Evolutionary conservation across 169 alveolate species (phyloP).

Genomic region (Fabrea salina): DNA sequence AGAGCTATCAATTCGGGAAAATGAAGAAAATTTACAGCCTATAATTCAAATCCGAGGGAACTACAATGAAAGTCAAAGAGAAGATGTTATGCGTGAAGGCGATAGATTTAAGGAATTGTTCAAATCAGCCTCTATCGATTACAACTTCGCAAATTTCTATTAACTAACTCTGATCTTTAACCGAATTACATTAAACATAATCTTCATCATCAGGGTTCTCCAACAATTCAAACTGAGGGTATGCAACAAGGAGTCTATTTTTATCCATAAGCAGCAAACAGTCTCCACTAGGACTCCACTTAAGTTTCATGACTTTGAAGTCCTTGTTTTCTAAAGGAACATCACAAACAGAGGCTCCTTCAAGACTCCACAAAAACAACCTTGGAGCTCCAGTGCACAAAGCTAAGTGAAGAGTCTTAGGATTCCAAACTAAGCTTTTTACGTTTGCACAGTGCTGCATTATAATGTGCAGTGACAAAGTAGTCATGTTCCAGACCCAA

Average conservation of each 20-base stretch:
- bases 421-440: slow-evolving; percentile 51
- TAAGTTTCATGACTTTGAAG: slow-evolving; percentile 47
- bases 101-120: too few relatives aligned
- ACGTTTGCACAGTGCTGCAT: slow-evolving; percentile 50
- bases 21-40: too few relatives aligned
- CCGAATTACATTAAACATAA: slow-evolving; percentile 11
- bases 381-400: slow-evolving; percentile 56
- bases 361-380: slow-evolving; percentile 63
- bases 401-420: slow-evolving; percentile 43
- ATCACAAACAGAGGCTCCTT: slow-evolving; percentile 68
- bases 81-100: too few relatives aligned
- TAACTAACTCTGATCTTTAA: too few relatives aligned
- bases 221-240: slow-evolving; percentile 42
- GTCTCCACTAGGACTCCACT: slow-evolving; percentile 64
- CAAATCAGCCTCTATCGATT: too few relatives aligned
- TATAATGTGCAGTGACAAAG: slow-evolving; percentile 43
- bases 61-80: too few relatives aligned
- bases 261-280: slow-evolving; percentile 48
- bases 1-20: too few relatives aligned
- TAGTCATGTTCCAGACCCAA: slow-evolving; percentile 70
- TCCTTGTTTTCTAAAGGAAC: slow-evolving; percentile 51
- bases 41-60: too few relatives aligned
- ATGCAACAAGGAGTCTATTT: slow-evolving; percentile 47
- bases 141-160: too few relatives aligned
- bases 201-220: slow-evolving; percentile 29